Conservation (phyloP, 345 rosid genomes). For the Acer yangbiense region DNA sequence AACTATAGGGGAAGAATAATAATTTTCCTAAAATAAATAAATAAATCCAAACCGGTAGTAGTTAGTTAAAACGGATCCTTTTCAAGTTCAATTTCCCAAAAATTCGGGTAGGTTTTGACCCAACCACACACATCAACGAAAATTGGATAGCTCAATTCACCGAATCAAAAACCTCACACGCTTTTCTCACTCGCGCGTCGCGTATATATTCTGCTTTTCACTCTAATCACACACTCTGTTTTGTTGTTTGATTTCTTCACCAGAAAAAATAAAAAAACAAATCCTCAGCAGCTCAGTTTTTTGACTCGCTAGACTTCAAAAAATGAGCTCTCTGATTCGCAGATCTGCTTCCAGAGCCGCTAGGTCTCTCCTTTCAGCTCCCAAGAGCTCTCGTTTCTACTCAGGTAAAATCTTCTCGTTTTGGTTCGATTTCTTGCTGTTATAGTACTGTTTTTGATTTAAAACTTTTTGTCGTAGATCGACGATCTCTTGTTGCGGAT, state of each 20-base stretch:
- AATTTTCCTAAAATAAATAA: no score
- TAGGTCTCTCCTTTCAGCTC: conserved; percentile 71
- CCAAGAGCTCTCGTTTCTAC: conserved; percentile 66
- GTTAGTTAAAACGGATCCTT: neutral
- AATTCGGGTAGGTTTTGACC: conserved; percentile 16
- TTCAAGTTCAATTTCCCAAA: neutral
- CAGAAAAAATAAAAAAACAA: neutral
- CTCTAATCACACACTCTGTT: neutral
- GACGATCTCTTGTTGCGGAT: neutral
- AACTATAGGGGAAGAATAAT: no score
- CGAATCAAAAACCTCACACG: neutral
- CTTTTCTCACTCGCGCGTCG: neutral
- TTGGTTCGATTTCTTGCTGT: neutral
- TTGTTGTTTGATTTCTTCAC: neutral
- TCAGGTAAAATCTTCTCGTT: conserved; percentile 39
- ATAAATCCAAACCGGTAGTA: neutral
- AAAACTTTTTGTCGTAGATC: neutral
- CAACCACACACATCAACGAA: neutral
- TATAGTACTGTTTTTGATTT: neutral
- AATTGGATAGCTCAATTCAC: neutral
- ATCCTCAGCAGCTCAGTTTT: neutral
- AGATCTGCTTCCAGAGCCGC: conserved; percentile 85
- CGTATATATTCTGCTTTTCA: neutral
- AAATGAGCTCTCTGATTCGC: conserved; percentile 70
- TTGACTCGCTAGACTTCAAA: conserved; percentile 9